phyloP scores from a whole-genome alignment of 345 rosid genomes.

The rapeseed (Brassica napus) region DNA sequence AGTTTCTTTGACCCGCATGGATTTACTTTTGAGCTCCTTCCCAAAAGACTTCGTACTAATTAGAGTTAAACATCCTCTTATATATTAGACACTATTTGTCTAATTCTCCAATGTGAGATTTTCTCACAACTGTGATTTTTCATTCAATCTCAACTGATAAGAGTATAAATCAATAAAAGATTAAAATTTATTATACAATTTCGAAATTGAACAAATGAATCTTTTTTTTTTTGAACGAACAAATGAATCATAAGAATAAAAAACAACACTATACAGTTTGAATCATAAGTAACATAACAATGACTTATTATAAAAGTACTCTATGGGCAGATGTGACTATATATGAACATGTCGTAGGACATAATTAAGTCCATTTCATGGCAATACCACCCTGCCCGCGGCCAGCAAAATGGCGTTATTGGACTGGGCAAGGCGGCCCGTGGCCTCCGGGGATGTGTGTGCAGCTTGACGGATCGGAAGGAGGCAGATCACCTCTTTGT shows the following conservation, averaged over 20 bases:
- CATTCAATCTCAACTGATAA: neutral
- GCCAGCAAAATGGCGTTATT: neutral
- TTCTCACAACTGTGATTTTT: neutral
- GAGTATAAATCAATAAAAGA: neutral
- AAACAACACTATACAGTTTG: neutral
- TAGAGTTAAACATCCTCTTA: too few relatives aligned
- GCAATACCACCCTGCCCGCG: neutral
- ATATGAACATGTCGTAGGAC: neutral
- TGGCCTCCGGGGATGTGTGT: slow-evolving; percentile 3
- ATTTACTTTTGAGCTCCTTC: too few relatives aligned
- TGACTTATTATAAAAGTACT: neutral
- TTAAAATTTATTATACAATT: neutral
- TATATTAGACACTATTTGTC: too few relatives aligned
- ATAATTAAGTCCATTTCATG: neutral
- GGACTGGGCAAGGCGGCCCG: neutral
- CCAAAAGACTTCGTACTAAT: too few relatives aligned
- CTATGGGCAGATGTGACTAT: neutral
- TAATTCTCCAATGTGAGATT: too few relatives aligned
- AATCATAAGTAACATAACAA: neutral
- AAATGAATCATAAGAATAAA: neutral
- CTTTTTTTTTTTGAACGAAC: neutral
- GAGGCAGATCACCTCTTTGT: neutral
- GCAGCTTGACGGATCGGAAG: neutral
- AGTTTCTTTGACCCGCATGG: too few relatives aligned
- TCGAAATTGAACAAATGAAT: neutral